Evolutionary conservation across 2,329 filamentous ascomycete species (phyloP).

Genomic region (Xylaria hypoxylon): DNA sequence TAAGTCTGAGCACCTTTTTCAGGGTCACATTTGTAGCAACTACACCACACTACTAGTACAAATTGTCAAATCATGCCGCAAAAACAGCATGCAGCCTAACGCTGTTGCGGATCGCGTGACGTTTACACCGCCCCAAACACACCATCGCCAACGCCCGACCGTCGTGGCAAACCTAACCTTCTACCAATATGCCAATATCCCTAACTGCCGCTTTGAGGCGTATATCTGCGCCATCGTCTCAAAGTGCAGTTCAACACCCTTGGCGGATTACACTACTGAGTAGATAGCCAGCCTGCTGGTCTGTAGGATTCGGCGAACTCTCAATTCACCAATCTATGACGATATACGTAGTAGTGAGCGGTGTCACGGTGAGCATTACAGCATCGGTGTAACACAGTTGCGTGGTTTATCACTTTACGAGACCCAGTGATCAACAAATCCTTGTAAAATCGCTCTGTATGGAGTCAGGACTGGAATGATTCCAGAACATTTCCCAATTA

Average conservation of each 20-base stretch:
- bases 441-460: neutral
- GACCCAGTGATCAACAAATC: neutral
- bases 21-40: conserved; percentile 1
- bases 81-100: neutral
- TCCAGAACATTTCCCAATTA: conserved; percentile 25
- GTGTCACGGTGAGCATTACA: neutral
- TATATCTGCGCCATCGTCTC: conserved; percentile 12
- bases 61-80: neutral
- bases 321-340: neutral
- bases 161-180: neutral
- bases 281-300: neutral
- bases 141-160: conserved; percentile 13
- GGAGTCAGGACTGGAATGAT: neutral
- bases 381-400: neutral
- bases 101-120: conserved; percentile 19
- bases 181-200: neutral
- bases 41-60: too few relatives aligned
- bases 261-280: neutral
- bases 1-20: too few relatives aligned
- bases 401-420: neutral
- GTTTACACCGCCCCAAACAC: conserved; percentile 28
- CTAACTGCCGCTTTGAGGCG: conserved; percentile 14
- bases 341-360: neutral
- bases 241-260: conserved; percentile 5
- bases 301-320: neutral